Percentiles rank a stretch among this genome's conserved stretches.
These are phyloP conservation scores for Kurtzmaniella quercitrusa DNA, from an alignment of 1,139 yeast species.

Conservation along the genomic window DNA sequence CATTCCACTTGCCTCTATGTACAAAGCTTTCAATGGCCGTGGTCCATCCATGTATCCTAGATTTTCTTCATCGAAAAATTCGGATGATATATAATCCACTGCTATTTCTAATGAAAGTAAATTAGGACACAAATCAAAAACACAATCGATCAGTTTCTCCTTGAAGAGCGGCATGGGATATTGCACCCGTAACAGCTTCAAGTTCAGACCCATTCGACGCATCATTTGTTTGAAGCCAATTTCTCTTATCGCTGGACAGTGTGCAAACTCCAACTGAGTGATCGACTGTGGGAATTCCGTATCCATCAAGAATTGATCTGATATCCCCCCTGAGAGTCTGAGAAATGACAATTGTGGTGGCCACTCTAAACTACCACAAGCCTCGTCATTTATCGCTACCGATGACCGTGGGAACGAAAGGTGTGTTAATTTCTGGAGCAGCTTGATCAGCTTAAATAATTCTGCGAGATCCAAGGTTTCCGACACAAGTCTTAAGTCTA, in stretches of 20 bases:
- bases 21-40: slow-evolving; percentile 62
- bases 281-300: slow-evolving; percentile 72
- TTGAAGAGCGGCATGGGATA: slow-evolving; percentile 87
- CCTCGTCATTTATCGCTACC: slow-evolving; percentile 62
- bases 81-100: slow-evolving; percentile 76
- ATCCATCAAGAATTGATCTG: slow-evolving; percentile 68
- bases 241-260: slow-evolving; percentile 74
- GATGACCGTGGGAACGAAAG: slow-evolving; percentile 89
- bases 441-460: slow-evolving; percentile 68
- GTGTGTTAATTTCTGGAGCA: slow-evolving; percentile 60
- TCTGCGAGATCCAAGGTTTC: slow-evolving; percentile 84
- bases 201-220: slow-evolving; percentile 58
- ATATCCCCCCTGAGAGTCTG: slow-evolving; percentile 83
- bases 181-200: slow-evolving; percentile 60
- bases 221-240: slow-evolving; percentile 59
- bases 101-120: slow-evolving; percentile 59
- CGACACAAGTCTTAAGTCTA: slow-evolving; percentile 85
- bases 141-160: slow-evolving; percentile 66
- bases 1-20: slow-evolving; percentile 82
- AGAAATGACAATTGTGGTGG: slow-evolving; percentile 71
- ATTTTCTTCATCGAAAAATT: slow-evolving; percentile 58
- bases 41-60: slow-evolving; percentile 32
- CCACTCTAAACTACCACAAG: slow-evolving; percentile 51
- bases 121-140: slow-evolving; percentile 74
- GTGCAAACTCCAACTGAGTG: slow-evolving; percentile 71